phyloP scores from a whole-genome alignment of 257 asterid genomes.

The Solanum gandarillasii region DNA sequence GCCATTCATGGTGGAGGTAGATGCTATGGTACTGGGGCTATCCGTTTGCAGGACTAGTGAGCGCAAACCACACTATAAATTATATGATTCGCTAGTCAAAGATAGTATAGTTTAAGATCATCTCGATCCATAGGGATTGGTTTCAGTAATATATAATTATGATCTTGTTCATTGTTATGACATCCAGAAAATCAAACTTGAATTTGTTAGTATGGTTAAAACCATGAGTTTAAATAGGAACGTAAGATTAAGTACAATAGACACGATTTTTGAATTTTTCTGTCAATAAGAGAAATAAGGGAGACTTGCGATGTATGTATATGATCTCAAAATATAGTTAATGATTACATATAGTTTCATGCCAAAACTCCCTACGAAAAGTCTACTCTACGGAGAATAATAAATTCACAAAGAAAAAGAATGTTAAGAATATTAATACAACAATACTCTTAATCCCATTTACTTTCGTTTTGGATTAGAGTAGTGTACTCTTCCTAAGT shows the following conservation, averaged over 20 bases:
- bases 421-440: neutral
- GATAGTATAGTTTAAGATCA: neutral
- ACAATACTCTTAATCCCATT: neutral
- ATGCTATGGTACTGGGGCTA: neutral
- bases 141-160: neutral
- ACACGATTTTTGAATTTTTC: neutral
- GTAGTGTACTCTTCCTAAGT: neutral
- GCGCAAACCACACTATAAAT: neutral
- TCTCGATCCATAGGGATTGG: neutral
- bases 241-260: neutral
- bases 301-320: neutral
- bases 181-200: neutral
- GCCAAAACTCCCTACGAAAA: neutral
- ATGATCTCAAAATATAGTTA: neutral
- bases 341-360: neutral
- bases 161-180: neutral
- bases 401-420: neutral
- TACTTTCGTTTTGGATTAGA: neutral
- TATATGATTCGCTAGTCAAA: neutral
- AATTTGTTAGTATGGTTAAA: neutral
- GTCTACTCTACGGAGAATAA: neutral
- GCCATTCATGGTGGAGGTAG: neutral
- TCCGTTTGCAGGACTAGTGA: neutral
- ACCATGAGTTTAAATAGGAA: neutral
- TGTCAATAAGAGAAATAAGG: neutral